Evolutionary conservation across 768 basidiomycete genomes (phyloP).

Genomic region (Leucocoprinus leucothites): DNA sequence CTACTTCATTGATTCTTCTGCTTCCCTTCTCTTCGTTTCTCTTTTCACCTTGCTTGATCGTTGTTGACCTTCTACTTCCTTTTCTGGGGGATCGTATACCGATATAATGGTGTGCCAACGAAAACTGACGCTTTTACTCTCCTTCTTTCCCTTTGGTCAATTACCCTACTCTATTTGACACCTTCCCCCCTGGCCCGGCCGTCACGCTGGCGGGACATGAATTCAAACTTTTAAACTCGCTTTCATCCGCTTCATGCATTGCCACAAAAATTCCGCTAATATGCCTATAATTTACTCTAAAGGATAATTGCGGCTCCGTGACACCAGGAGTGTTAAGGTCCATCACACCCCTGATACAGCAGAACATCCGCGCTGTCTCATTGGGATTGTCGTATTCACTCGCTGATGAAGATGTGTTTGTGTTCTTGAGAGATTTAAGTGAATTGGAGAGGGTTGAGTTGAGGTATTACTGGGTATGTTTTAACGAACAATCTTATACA

Average conservation of each 20-base stretch:
- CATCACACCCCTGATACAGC: slow-evolving; percentile 34
- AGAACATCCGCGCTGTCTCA: slow-evolving; percentile 33
- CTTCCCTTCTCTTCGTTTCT: not conserved
- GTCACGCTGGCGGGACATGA: too few relatives aligned
- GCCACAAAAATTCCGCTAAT: not conserved
- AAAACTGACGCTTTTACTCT: not conserved
- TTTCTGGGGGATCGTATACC: too few relatives aligned
- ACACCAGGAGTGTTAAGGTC: slow-evolving; percentile 56
- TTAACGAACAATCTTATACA: too few relatives aligned
- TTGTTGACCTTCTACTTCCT: too few relatives aligned
- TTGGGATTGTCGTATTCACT: slow-evolving; percentile 61
- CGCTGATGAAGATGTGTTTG: slow-evolving; percentile 48
- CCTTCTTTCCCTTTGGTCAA: not conserved
- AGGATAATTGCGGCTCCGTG: slow-evolving; percentile 63
- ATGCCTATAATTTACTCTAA: not conserved
- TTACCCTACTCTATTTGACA: not conserved
- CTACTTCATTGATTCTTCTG: too few relatives aligned
- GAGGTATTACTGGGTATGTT: slow-evolving; percentile 49
- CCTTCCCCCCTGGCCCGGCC: not conserved
- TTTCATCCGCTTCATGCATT: not conserved
- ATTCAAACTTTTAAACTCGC: not conserved
- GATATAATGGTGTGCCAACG: not conserved
- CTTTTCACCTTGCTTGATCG: too few relatives aligned
- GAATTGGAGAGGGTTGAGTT: slow-evolving; percentile 37
- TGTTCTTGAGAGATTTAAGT: slow-evolving; percentile 39